Conservation (phyloP, 2,329 filamentous ascomycete species). For the Davidsoniella neocaledoniae region DNA sequence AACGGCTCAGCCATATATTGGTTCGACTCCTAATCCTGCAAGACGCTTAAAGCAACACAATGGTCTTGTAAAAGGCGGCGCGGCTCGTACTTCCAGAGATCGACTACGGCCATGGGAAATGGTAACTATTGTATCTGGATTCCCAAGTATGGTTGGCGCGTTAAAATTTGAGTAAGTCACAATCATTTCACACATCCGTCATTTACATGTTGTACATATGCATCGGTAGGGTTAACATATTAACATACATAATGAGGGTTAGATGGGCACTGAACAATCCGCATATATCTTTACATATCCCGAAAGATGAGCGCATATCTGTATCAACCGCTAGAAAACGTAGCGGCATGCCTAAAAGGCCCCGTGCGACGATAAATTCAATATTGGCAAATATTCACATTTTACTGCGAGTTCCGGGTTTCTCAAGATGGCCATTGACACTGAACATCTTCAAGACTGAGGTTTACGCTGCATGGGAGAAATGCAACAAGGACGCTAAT, state of each 20-base stretch:
- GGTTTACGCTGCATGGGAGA: slow-evolving; percentile 51
- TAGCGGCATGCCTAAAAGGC: slow-evolving; percentile 38
- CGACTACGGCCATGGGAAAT: slow-evolving; percentile 79
- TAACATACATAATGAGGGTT: background rate
- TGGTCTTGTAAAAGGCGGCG: slow-evolving; percentile 66
- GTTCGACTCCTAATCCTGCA: slow-evolving; percentile 76
- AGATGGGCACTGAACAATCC: slow-evolving; percentile 91
- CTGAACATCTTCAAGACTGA: slow-evolving; percentile 63
- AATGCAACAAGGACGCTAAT: slow-evolving; percentile 33
- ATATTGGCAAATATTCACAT: slow-evolving; percentile 68
- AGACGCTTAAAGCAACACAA: slow-evolving; percentile 85
- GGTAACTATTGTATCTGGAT: slow-evolving; percentile 71
- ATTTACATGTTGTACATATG: background rate
- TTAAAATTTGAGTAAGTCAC: slow-evolving; percentile 74
- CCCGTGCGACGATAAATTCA: slow-evolving; percentile 44
- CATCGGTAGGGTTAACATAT: background rate
- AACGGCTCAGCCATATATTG: slow-evolving; percentile 54
- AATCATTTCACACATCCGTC: background rate
- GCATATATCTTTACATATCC: slow-evolving; percentile 64
- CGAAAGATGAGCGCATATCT: slow-evolving; percentile 41
- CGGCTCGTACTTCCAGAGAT: slow-evolving; percentile 51
- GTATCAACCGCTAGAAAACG: slow-evolving; percentile 33
- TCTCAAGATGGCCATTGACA: slow-evolving; percentile 65
- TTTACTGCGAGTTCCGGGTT: slow-evolving; percentile 62
- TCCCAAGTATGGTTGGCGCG: slow-evolving; percentile 71